phyloP scores from a whole-genome alignment of 768 basidiomycete genomes.

The Pilatotrama ljubarskyi region DNA sequence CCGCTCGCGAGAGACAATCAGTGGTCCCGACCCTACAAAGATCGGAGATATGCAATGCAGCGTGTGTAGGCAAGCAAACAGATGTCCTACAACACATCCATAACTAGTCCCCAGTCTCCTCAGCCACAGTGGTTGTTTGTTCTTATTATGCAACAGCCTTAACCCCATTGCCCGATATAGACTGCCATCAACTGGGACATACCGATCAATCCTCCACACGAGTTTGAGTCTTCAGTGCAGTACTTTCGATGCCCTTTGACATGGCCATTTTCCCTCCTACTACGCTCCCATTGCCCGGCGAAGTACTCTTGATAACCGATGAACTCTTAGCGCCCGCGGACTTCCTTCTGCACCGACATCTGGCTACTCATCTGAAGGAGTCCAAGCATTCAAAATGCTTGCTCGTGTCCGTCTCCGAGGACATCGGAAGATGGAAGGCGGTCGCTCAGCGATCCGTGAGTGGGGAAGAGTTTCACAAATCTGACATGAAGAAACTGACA shows the following conservation, averaged over 20 bases:
- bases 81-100: no score
- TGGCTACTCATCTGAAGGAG: conserved; percentile 53
- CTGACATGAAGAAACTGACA: neutral
- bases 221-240: no score
- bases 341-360: conserved; percentile 61
- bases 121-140: conserved; percentile 20
- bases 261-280: conserved; percentile 51
- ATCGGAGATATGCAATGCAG: neutral
- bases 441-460: conserved; percentile 64
- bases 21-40: no score
- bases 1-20: no score
- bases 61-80: no score
- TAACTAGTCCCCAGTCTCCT: neutral
- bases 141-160: conserved; percentile 14
- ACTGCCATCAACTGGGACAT: neutral
- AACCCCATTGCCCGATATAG: conserved; percentile 3
- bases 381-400: conserved; percentile 39
- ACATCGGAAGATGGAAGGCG: conserved; percentile 59
- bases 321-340: conserved; percentile 70
- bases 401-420: conserved; percentile 60
- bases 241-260: neutral
- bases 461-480: conserved; percentile 6
- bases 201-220: no score
- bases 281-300: conserved; percentile 48
- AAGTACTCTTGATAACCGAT: conserved; percentile 67